A percentile compares a stretch with the other conserved stretches of the same genome.
phyloP scores from a whole-genome alignment of 345 rosid genomes.

The Murraya koenigii region DNA sequence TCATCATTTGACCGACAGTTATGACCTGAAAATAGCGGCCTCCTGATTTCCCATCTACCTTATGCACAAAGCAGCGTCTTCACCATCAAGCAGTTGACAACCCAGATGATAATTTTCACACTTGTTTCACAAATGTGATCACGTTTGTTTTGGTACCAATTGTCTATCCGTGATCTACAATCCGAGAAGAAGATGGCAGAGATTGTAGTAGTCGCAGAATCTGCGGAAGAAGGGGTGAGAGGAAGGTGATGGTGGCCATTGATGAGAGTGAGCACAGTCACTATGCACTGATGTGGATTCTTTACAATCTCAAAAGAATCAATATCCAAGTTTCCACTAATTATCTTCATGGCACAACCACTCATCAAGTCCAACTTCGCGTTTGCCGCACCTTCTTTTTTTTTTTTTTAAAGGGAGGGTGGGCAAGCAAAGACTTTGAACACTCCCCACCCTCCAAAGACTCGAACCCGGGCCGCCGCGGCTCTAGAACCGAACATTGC shows the following conservation, averaged over 20 bases:
- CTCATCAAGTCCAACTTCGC: constrained; percentile 23
- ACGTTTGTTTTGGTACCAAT: not conserved
- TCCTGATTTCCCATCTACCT: constrained; percentile 6
- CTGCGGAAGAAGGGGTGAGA: constrained; percentile 18
- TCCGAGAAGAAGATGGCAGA: constrained; percentile 10
- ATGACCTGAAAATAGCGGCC: constrained; percentile 5
- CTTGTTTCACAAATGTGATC: not conserved
- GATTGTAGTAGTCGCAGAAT: not conserved
- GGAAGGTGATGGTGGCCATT: constrained; percentile 43
- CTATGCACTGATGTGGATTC: constrained; percentile 48
- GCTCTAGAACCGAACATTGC: no score
- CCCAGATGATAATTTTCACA: not conserved
- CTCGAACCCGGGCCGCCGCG: no score
- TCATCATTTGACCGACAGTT: constrained; percentile 17
- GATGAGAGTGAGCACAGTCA: constrained; percentile 54
- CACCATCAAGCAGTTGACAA: not conserved
- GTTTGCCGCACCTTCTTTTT: constrained; percentile 34
- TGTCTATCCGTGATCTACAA: not conserved
- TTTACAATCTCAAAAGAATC: constrained; percentile 41
- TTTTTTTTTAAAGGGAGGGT: no score
- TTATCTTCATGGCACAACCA: constrained; percentile 47
- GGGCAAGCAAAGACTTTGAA: no score
- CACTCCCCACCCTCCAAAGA: no score
- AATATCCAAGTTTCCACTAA: constrained; percentile 16
- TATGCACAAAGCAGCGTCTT: not conserved